Conservation (phyloP, 148 eudicot genomes). For the Spergularia marina region DNA sequence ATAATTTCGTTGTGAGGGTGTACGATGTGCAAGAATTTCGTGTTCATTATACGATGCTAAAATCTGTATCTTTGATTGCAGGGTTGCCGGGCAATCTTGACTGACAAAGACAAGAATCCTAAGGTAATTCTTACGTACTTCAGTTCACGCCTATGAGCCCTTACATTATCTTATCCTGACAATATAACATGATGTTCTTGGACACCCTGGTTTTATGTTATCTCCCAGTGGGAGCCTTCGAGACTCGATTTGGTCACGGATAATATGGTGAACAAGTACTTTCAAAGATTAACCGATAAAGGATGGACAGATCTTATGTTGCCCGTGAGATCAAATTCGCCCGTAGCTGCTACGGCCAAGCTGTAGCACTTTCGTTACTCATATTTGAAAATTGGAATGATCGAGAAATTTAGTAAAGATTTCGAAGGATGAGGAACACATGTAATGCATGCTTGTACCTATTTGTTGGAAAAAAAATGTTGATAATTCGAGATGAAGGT, state of each 20-base stretch:
- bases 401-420: too few species aligned
- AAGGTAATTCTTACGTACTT: constrained; percentile 43
- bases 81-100: constrained; percentile 89
- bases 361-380: constrained; percentile 39
- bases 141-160: background rate
- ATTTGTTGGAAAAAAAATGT: too few species aligned
- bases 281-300: constrained; percentile 49
- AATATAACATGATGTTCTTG: constrained; percentile 4
- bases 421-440: background rate
- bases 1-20: background rate
- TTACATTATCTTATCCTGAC: background rate
- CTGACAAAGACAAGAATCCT: constrained; percentile 86
- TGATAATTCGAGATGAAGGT: too few species aligned
- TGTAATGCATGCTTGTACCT: background rate
- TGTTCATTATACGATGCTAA: constrained; percentile 8
- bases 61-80: constrained; percentile 31
- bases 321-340: constrained; percentile 62
- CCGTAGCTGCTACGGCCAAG: constrained; percentile 70
- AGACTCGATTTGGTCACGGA: constrained; percentile 61
- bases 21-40: too few species aligned
- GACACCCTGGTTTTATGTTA: background rate
- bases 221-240: constrained; percentile 78
- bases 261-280: constrained; percentile 62
- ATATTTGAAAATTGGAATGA: background rate
- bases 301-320: constrained; percentile 70